Conservation (phyloP, 2,329 filamentous ascomycete species). For the Epichloe bromicola region DNA sequence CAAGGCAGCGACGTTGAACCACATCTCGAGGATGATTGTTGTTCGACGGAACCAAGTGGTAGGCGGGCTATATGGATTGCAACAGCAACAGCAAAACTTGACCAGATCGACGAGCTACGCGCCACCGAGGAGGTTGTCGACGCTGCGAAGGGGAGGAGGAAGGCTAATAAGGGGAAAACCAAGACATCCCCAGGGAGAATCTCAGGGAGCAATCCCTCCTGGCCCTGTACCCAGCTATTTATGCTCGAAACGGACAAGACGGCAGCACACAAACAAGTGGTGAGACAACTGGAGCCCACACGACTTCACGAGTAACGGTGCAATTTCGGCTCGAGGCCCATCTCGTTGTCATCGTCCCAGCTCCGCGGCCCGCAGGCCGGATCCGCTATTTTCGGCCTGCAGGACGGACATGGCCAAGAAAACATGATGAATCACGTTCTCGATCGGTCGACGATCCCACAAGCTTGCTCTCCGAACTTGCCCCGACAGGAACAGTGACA, state of each 20-base stretch:
- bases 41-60: not conserved
- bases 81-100: not conserved
- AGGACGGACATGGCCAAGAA: too few relatives aligned
- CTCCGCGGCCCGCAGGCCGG: too few relatives aligned
- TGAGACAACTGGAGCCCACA: not conserved
- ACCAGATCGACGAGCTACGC: not conserved
- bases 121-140: not conserved
- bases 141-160: not conserved
- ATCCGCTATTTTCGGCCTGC: too few relatives aligned
- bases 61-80: not conserved
- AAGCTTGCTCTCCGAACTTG: too few relatives aligned
- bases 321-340: not conserved
- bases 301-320: not conserved
- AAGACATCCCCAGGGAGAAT: not conserved
- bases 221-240: not conserved
- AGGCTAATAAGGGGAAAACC: not conserved
- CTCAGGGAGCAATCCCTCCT: not conserved
- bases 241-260: not conserved
- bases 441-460: too few relatives aligned
- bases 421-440: too few relatives aligned
- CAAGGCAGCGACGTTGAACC: constrained; percentile 6
- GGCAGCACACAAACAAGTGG: not conserved
- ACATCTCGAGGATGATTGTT: constrained; percentile 3
- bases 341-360: not conserved
- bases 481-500: too few relatives aligned